Evolutionary conservation across 805 yeast species (phyloP).

Genomic region (Isabelozyma heimii): DNA sequence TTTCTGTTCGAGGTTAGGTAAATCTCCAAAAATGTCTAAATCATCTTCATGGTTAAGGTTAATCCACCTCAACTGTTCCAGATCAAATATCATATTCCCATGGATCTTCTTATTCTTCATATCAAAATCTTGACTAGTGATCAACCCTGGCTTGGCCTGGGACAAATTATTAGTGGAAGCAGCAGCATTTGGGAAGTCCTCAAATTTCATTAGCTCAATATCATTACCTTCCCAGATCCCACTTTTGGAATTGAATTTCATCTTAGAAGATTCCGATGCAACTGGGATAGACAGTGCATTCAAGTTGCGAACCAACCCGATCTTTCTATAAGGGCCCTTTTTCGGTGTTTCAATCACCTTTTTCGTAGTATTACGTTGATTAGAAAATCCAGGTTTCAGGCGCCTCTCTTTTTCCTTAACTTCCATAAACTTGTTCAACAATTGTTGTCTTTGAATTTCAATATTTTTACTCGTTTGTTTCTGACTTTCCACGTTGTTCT

Average conservation of each 20-base stretch:
- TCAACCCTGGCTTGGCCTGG: background rate
- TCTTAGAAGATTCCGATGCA: slow-evolving; percentile 21
- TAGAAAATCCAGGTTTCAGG: slow-evolving; percentile 2
- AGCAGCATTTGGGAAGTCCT: slow-evolving; percentile 16
- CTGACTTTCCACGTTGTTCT: slow-evolving; percentile 4
- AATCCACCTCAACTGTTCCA: slow-evolving; percentile 58
- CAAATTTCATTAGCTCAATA: slow-evolving; percentile 52
- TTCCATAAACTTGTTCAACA: slow-evolving; percentile 32
- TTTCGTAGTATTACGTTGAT: slow-evolving; percentile 4
- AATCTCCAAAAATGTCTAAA: slow-evolving; percentile 45
- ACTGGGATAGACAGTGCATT: slow-evolving; percentile 14
- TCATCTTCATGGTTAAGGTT: slow-evolving; percentile 39
- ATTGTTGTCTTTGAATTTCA: slow-evolving; percentile 22
- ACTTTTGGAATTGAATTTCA: slow-evolving; percentile 53
- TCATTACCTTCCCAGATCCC: slow-evolving; percentile 68
- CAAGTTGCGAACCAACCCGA: slow-evolving; percentile 31
- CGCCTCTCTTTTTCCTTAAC: slow-evolving; percentile 16
- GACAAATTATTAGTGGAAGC: background rate
- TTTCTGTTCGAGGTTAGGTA: slow-evolving; percentile 40
- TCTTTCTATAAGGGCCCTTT: slow-evolving; percentile 9
- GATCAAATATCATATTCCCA: slow-evolving; percentile 57
- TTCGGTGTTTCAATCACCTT: slow-evolving; percentile 7
- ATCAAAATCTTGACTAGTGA: slow-evolving; percentile 38
- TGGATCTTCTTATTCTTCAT: slow-evolving; percentile 15
- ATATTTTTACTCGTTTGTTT: slow-evolving; percentile 10